Base-by-base conservation (phyloP, 805 yeast species). In the Yamadazyma kitorensis region DNA sequence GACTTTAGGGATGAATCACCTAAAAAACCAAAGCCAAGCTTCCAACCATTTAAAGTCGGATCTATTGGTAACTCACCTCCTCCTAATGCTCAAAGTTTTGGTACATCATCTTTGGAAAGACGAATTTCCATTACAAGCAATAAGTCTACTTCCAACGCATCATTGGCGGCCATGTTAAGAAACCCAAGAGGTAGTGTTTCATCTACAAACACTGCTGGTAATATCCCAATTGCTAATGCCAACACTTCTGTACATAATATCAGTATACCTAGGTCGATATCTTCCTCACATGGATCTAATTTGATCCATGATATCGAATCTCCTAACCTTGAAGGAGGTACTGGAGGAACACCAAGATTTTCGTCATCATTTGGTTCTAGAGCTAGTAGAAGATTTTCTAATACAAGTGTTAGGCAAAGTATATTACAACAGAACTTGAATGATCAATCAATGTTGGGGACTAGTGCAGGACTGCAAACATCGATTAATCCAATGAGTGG, bases 321-420 rank as follows among this genome's bases (percentile, higher is more conserved):
- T 12, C 29, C 49, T 17, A 43, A 40, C 18, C n/a, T n/a, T n/a
- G 39, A 41, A 2, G 64, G 57, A 14, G 54, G 50, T 29, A 47
- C 60, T 4, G 52, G 68, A 17, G 64, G 50, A 20, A 65, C 80
- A 0, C 82, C 85, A 2, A 70, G 79, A 43, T 82, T 80, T 44
- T 74, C 86, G 2, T 78, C 91, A 1, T 80, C 89, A 0, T 82
- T 82, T 55, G 85, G 86, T 0, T 78, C 80, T n/a, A 61, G 85
- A 31, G 69, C 63, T 11, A 61, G 69, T 38, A 70, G 82, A n/a
- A 65, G 84, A 19, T 64, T 60, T 39, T 58, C 67, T 26, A 61
- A 55, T 37, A 54, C 67, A 3, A 56, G 63, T 26, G 45, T 48
- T 14, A 47, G 56, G 15, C 63, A 57, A 33, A 49, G 51, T 23